Evolutionary conservation across 306 rosid species (phyloP).

Genomic region (Dryas alaskensis): DNA sequence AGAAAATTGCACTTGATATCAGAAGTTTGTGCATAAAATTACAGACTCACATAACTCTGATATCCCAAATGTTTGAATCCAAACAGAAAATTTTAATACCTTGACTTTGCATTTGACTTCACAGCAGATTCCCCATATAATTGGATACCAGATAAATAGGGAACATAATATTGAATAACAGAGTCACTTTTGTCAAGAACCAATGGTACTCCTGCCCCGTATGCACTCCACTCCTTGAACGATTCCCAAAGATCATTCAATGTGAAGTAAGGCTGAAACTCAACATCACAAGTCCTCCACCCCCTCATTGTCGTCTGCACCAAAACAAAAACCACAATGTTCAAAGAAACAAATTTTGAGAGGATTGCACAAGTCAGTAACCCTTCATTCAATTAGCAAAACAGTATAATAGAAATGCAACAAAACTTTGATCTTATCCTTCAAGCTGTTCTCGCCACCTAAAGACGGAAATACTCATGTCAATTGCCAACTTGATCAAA

Average conservation of each 20-base stretch:
- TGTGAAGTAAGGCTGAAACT: conserved; percentile 66
- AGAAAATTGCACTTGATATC: not conserved
- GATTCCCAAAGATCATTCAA: conserved; percentile 88
- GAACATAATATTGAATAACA: conserved; percentile 85
- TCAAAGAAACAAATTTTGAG: not conserved
- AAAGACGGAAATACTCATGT: not conserved
- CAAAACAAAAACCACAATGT: conserved; percentile 24
- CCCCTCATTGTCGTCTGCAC: conserved; percentile 79
- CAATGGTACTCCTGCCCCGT: conserved; percentile 92
- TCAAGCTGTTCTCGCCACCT: not conserved
- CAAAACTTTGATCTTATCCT: not conserved
- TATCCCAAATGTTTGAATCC: not conserved
- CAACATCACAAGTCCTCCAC: conserved; percentile 72
- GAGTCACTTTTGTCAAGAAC: conserved; percentile 65
- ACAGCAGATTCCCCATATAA: conserved; percentile 56
- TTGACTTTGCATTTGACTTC: conserved; percentile 46
- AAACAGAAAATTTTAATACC: conserved; percentile 42
- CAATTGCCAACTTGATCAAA: not conserved
- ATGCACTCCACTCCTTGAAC: conserved; percentile 87
- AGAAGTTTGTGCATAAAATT: not conserved
- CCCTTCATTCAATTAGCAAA: not conserved
- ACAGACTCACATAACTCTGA: not conserved
- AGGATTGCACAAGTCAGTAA: not conserved
- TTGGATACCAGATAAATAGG: conserved; percentile 85
- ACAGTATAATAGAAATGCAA: not conserved